Percentiles rank a stretch among this genome's conserved stretches.
Conservation (phyloP, 148 eudicot genomes). For the Hydrangea macrophylla region DNA sequence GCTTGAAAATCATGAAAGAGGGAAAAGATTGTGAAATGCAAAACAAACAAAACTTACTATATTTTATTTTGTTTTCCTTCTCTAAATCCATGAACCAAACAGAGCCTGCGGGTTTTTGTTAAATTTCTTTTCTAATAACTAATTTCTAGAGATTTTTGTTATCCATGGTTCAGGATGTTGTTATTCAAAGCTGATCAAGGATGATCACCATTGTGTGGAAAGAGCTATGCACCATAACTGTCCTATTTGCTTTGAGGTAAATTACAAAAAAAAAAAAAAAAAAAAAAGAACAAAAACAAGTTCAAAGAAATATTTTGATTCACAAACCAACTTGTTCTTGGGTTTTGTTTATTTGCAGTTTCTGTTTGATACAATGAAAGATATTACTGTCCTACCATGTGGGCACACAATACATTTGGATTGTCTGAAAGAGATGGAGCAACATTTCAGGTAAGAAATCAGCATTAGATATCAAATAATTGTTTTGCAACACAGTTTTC, state of each 20-base stretch:
- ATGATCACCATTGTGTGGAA: conserved; percentile 66
- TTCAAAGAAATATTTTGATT: not conserved
- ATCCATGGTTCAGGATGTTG: conserved; percentile 70
- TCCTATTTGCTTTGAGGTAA: conserved; percentile 83
- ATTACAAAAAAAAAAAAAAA: too few relatives aligned
- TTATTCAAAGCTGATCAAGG: conserved; percentile 56
- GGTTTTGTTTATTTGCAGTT: conserved; percentile 25
- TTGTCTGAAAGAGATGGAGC: conserved; percentile 43
- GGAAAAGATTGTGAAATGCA: too few relatives aligned
- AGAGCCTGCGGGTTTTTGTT: too few relatives aligned
- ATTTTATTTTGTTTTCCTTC: too few relatives aligned
- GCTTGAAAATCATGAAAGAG: too few relatives aligned
- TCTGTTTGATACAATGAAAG: conserved; percentile 37
- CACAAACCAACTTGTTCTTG: not conserved
- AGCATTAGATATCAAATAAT: too few relatives aligned
- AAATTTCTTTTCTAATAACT: too few relatives aligned
- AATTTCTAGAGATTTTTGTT: too few relatives aligned
- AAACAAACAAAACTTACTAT: too few relatives aligned
- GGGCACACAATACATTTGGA: conserved; percentile 43
- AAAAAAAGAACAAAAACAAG: too few relatives aligned
- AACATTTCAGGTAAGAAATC: conserved; percentile 34
- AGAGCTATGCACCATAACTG: conserved; percentile 91
- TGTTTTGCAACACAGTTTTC: too few relatives aligned
- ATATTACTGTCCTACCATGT: conserved; percentile 30
- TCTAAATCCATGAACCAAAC: too few relatives aligned